Percentiles rank a stretch among this genome's conserved stretches.
Evolutionary conservation across 305 asterid species (phyloP).

Genomic region (Plantago lanceolata): DNA sequence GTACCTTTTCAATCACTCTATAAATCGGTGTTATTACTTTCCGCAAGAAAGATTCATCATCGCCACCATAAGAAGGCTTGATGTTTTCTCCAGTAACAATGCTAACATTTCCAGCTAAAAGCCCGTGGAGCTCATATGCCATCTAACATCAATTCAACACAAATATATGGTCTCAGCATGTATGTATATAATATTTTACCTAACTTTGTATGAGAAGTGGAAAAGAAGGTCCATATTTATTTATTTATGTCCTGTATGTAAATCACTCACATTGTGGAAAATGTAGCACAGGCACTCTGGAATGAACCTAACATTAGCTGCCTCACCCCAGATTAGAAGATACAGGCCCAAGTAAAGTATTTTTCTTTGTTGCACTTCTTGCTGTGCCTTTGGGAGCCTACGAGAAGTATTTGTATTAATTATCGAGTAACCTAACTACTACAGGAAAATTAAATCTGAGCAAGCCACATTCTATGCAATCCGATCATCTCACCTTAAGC

Average conservation of each 20-base stretch:
- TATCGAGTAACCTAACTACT: constrained; percentile 19
- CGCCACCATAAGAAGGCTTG: constrained; percentile 98
- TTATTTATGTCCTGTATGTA: constrained; percentile 16
- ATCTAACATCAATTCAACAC: constrained; percentile 45
- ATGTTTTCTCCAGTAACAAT: constrained; percentile 97
- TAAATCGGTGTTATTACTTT: constrained; percentile 89
- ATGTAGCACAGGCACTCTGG: constrained; percentile 99
- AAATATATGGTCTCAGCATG: neutral
- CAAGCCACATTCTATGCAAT: constrained; percentile 10
- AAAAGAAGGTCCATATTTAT: too few species aligned
- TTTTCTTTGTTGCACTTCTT: constrained; percentile 88
- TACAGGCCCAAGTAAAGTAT: constrained; percentile 94
- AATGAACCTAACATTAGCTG: constrained; percentile 92
- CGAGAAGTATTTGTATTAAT: constrained; percentile 19
- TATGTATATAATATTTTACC: too few species aligned
- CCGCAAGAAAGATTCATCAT: constrained; percentile 81
- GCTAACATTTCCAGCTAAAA: constrained; percentile 97
- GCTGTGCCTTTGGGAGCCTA: constrained; percentile 89
- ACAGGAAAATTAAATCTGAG: constrained; percentile 11
- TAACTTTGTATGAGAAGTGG: too few species aligned
- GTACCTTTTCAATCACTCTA: constrained; percentile 86
- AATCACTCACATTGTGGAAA: constrained; percentile 82
- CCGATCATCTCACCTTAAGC: constrained; percentile 64
- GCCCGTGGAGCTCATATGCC: constrained; percentile 99
- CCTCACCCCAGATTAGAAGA: constrained; percentile 99